phyloP scores from a whole-genome alignment of 2,329 filamentous ascomycete species.

The Xylaria arbuscula region DNA sequence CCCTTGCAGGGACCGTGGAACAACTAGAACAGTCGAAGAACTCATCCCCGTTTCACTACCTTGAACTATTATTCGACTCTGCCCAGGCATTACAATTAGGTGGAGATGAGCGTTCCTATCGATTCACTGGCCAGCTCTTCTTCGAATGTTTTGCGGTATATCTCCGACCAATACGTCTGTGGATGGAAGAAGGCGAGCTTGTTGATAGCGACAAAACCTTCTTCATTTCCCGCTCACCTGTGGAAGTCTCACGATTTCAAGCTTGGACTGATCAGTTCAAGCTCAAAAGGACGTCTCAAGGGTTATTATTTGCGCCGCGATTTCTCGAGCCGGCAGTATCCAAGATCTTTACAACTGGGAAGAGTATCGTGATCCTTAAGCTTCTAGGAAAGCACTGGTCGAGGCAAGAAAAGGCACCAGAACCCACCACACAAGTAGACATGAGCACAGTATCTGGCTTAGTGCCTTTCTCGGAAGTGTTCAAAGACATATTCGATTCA shows the following conservation, averaged over 20 bases:
- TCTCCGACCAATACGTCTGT: conserved; percentile 79
- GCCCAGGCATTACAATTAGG: conserved; percentile 76
- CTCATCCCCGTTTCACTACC: conserved; percentile 72
- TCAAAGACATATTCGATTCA: conserved; percentile 75
- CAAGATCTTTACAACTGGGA: conserved; percentile 87
- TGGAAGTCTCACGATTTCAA: conserved; percentile 68
- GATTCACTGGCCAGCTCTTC: conserved; percentile 75
- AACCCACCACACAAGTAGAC: conserved; percentile 66
- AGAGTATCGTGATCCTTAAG: conserved; percentile 86
- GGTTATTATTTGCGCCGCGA: conserved; percentile 73
- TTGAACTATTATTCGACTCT: conserved; percentile 81
- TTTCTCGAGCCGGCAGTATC: conserved; percentile 77
- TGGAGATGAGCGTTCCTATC: conserved; percentile 71
- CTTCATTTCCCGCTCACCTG: conserved; percentile 73
- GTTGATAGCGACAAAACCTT: conserved; percentile 74
- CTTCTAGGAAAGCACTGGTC: conserved; percentile 69
- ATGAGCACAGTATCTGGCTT: conserved; percentile 64
- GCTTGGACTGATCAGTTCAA: conserved; percentile 83
- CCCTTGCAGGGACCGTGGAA: conserved; percentile 71
- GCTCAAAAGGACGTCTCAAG: conserved; percentile 70
- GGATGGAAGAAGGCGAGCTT: conserved; percentile 86
- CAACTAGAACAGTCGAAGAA: conserved; percentile 62
- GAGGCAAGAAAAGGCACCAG: conserved; percentile 50
- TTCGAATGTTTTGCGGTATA: conserved; percentile 86
- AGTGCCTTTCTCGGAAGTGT: conserved; percentile 78